Base-by-base conservation (phyloP, 1,139 yeast species). In the Magnusiomyces tetraspermus region DNA sequence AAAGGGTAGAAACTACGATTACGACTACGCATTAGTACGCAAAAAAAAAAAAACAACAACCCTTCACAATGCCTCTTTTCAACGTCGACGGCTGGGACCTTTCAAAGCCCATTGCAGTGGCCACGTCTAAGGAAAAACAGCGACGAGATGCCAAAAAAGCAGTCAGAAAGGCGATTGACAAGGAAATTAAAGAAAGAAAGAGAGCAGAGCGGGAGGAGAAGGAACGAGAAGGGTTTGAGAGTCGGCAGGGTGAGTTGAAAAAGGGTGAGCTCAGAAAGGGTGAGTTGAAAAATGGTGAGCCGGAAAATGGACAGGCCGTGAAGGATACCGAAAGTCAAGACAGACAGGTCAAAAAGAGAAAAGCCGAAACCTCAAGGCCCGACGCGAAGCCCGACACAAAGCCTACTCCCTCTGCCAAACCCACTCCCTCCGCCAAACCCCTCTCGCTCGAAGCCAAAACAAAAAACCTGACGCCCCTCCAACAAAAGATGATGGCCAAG, bases 401-500 rank as follows among this genome's bases (percentile, higher is more conserved):
- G 48, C 22, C 49, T 5, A 45, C 55, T 23, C 28, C 50, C 10
- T 43, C 57, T 23, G 51, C 52, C 38, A 19, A 21, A 21, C 11
- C 19, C 6, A 44, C 56, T 30, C 51, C 37, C 6, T 31, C 53
- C n/a, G 48, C 51, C 24, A 58, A 63, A 13, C 55, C 57, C 22
- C 52, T 62, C 11, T 45, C n/a, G n/a, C n/a, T n/a, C n/a, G n/a
- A n/a, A n/a, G n/a, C n/a, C n/a, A n/a, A 48, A 38, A 57, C 56
- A 38, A 60, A 73, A 1, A 83, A 83, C 54, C 72, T 92, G 51
- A 90, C 97, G 0, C 96, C 97, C 17, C 72, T 94, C 59, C 98
- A 94, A 67, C 88, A 85, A 62, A 94, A 92, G 65, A 92, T 92
- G 97, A 80, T 88, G 82, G 89, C 87, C 49, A 92, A 92, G 67